A percentile compares a stretch with the other conserved stretches of the same genome.
Conservation (phyloP, 768 basidiomycete species). For the Boletus rufocinnamomeus region DNA sequence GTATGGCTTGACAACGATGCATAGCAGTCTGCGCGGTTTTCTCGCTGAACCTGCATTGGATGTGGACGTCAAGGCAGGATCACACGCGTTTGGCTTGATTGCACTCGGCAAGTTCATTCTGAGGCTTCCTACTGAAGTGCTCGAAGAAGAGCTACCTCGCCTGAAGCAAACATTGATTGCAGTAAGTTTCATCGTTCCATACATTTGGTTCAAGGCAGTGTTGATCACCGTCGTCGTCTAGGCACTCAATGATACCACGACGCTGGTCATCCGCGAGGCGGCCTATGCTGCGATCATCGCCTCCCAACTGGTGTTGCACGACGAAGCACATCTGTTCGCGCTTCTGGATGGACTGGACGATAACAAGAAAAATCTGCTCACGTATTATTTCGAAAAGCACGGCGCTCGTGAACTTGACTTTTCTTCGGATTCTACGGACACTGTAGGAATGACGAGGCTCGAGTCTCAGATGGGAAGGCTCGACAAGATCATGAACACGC, state of each 20-base stretch:
- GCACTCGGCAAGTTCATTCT: conserved; percentile 83
- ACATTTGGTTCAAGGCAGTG: neutral
- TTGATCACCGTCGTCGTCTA: conserved; percentile 29
- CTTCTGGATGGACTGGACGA: conserved; percentile 83
- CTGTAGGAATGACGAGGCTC: conserved; percentile 62
- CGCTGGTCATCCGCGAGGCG: conserved; percentile 80
- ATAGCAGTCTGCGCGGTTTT: conserved; percentile 69
- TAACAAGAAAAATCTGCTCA: conserved; percentile 87
- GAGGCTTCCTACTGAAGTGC: conserved; percentile 76
- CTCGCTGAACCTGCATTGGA: conserved; percentile 52
- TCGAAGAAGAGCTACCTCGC: conserved; percentile 85
- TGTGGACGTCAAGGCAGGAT: conserved; percentile 57
- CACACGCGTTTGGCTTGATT: conserved; percentile 82
- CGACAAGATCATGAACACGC: conserved; percentile 78
- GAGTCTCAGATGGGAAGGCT: conserved; percentile 81
- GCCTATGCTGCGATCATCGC: conserved; percentile 83
- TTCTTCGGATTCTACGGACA: conserved; percentile 34
- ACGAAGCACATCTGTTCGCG: conserved; percentile 81
- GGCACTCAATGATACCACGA: conserved; percentile 71
- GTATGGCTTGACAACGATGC: conserved; percentile 82
- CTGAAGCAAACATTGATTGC: conserved; percentile 68
- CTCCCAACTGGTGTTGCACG: conserved; percentile 77
- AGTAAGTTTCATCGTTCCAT: conserved; percentile 42
- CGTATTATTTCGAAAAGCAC: conserved; percentile 89
- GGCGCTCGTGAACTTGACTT: conserved; percentile 58